phyloP scores from a whole-genome alignment of 176 grass and related monocot genomes.

The Oryza punctata region DNA sequence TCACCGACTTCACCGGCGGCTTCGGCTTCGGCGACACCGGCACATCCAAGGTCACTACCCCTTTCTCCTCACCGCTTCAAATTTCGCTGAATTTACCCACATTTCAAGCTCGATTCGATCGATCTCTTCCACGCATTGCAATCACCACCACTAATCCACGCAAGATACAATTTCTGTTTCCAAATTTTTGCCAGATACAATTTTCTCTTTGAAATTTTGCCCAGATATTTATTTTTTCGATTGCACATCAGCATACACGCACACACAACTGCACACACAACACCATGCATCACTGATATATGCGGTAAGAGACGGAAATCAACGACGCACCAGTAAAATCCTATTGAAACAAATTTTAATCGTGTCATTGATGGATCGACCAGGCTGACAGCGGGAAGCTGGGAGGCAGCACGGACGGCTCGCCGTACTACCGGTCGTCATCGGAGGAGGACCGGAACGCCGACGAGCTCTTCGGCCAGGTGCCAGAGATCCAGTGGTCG shows the following conservation, averaged over 20 bases:
- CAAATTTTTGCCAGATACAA: background rate
- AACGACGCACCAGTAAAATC: no score
- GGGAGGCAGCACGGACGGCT: constrained; percentile 69
- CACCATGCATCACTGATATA: no score
- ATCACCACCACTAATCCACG: background rate
- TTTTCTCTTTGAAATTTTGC: background rate
- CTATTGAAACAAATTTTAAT: background rate
- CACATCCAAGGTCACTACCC: constrained; percentile 65
- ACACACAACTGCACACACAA: no score
- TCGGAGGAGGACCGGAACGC: constrained; percentile 52
- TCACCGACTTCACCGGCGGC: constrained; percentile 50
- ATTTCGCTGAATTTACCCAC: background rate
- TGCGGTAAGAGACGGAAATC: no score
- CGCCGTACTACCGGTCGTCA: constrained; percentile 49
- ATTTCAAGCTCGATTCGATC: background rate
- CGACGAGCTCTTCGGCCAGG: constrained; percentile 58
- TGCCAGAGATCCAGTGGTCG: constrained; percentile 59
- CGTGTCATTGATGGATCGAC: background rate
- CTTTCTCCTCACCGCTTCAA: background rate
- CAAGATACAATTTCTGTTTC: background rate
- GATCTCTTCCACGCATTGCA: background rate
- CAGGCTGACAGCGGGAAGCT: constrained; percentile 83
- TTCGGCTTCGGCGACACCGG: constrained; percentile 62
- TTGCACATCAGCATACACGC: no score
- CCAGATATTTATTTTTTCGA: no score